Conservation (phyloP, 352 stramenopile species). For the Phytophthora hybrid region DNA sequence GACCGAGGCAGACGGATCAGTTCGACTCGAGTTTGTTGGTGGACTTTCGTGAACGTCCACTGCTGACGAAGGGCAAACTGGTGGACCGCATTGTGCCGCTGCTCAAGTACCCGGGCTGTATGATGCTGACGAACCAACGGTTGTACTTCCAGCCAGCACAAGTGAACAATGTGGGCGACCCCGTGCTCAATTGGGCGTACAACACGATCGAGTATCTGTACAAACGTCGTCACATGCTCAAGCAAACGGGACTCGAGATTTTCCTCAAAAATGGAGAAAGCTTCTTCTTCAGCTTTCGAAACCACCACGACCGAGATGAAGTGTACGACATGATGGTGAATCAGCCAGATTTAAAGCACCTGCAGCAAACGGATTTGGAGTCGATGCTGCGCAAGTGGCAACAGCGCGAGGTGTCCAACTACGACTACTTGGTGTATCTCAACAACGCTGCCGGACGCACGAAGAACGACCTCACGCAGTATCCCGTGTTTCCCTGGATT, state of each 20-base stretch:
- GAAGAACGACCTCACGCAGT: constrained; percentile 94
- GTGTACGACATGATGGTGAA: constrained; percentile 89
- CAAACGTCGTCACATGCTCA: constrained; percentile 91
- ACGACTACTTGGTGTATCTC: constrained; percentile 90
- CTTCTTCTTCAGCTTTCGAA: constrained; percentile 87
- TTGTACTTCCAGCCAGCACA: constrained; percentile 93
- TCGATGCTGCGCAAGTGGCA: constrained; percentile 90
- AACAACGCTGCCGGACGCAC: constrained; percentile 90
- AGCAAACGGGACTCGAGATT: constrained; percentile 90
- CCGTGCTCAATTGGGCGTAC: constrained; percentile 88
- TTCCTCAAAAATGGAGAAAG: constrained; percentile 76
- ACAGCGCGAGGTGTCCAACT: constrained; percentile 94
- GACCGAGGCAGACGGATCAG: constrained; percentile 69
- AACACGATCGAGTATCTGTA: constrained; percentile 83
- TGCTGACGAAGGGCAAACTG: constrained; percentile 75
- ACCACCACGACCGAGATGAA: constrained; percentile 74
- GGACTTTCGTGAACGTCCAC: constrained; percentile 89
- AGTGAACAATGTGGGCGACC: constrained; percentile 93
- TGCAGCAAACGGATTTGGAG: constrained; percentile 72
- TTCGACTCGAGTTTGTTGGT: constrained; percentile 92
- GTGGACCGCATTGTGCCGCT: constrained; percentile 92
- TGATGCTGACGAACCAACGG: constrained; percentile 92
- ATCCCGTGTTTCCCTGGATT: constrained; percentile 99
- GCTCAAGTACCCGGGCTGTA: constrained; percentile 90
- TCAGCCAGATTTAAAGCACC: constrained; percentile 68